These are phyloP conservation scores for Lactifluus piperatus DNA, from an alignment of 768 basidiomycete genomes.

Conservation along the genomic window DNA sequence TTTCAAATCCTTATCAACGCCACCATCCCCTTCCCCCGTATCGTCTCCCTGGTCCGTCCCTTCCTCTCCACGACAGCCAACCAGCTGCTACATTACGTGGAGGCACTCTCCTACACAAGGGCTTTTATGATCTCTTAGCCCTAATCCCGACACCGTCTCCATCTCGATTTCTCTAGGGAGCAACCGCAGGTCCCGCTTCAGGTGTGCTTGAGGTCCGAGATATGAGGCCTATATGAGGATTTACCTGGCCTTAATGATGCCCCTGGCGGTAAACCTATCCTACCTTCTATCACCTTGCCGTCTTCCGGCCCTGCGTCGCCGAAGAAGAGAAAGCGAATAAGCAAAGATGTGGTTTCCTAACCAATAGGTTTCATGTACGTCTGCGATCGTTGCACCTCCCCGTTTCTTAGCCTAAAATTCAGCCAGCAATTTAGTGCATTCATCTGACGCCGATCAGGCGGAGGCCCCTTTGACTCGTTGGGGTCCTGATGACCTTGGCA, in stretches of 20 bases:
- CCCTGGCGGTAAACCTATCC: slow-evolving; percentile 22
- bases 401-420: slow-evolving; percentile 19
- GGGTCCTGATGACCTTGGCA: no score
- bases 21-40: no score
- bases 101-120: no score
- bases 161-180: slow-evolving; percentile 56
- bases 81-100: no score
- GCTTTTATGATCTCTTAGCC: no score
- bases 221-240: slow-evolving; percentile 66
- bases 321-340: no score
- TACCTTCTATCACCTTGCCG: slow-evolving; percentile 28
- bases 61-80: no score
- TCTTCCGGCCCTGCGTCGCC: slow-evolving; percentile 24
- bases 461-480: slow-evolving; percentile 81
- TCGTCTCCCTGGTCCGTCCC: no score
- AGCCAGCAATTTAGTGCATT: slow-evolving; percentile 78
- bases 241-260: slow-evolving; percentile 29
- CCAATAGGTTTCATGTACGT: slow-evolving; percentile 82
- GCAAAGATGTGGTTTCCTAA: slow-evolving; percentile 77
- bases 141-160: no score
- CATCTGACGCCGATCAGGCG: no score
- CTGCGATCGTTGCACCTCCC: slow-evolving; percentile 16
- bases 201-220: slow-evolving; percentile 52
- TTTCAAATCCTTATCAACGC: slow-evolving; percentile 18
- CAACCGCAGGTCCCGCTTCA: slow-evolving; percentile 26